These are phyloP conservation scores for Gossypium gossypioides DNA, from an alignment of 441 rosid species.

Conservation along the genomic window DNA sequence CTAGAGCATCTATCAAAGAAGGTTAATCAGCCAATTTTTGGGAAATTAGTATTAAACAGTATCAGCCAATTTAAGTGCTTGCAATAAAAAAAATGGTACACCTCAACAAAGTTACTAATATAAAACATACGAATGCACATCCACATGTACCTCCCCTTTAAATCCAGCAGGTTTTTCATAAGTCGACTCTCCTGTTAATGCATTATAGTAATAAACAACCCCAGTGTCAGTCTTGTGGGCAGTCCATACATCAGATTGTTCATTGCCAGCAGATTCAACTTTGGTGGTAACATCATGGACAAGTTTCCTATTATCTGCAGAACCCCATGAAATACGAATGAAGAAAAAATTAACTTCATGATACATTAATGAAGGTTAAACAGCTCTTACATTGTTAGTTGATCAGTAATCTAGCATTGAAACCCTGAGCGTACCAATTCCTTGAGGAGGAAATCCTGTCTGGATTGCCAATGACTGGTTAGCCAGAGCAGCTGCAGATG, in stretches of 20 bases:
- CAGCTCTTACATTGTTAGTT: constrained; percentile 43
- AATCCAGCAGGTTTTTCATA: constrained; percentile 82
- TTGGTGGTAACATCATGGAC: constrained; percentile 28
- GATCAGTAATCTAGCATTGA: constrained; percentile 60
- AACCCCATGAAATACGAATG: constrained; percentile 23
- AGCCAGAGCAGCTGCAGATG: constrained; percentile 29
- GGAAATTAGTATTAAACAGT: background rate
- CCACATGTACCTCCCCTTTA: constrained; percentile 57
- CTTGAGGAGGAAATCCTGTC: constrained; percentile 49
- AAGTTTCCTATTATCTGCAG: constrained; percentile 52
- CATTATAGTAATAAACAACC: constrained; percentile 75
- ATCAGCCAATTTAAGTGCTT: background rate
- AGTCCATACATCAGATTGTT: constrained; percentile 71
- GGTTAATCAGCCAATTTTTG: background rate
- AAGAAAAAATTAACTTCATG: constrained; percentile 27
- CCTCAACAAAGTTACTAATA: background rate
- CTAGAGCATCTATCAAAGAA: background rate
- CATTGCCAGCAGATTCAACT: constrained; percentile 30
- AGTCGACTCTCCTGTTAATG: constrained; percentile 78
- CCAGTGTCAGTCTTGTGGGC: constrained; percentile 85
- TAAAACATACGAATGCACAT: constrained; percentile 7
- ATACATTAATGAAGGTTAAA: constrained; percentile 36
- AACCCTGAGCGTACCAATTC: constrained; percentile 79
- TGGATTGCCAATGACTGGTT: constrained; percentile 36
- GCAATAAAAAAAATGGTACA: background rate